A percentile compares a stretch with the other conserved stretches of the same genome.
Evolutionary conservation across 2,329 filamentous ascomycete species (phyloP).

Genomic region (Colletotrichum siamense): DNA sequence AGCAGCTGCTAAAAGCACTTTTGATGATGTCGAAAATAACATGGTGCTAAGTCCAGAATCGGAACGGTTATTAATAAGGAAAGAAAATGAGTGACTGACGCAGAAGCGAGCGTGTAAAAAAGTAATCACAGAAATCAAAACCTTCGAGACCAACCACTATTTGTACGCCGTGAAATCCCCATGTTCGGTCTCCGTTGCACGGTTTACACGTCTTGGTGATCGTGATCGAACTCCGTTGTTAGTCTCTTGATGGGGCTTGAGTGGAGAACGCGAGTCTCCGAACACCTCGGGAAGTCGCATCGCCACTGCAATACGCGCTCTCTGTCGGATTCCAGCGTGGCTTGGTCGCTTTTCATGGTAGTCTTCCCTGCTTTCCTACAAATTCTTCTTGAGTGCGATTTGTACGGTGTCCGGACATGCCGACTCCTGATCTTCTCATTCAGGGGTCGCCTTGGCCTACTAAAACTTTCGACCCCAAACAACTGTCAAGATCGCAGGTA

Average conservation of each 20-base stretch:
- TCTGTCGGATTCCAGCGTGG: neutral
- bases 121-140: neutral
- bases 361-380: neutral
- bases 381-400: neutral
- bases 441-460: neutral
- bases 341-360: neutral
- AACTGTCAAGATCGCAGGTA: neutral
- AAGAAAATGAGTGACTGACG: neutral
- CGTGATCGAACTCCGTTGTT: neutral
- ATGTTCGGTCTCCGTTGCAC: neutral
- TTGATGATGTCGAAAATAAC: neutral
- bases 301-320: neutral
- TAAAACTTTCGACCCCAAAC: neutral
- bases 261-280: neutral
- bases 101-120: neutral
- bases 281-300: neutral
- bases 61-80: accelerated
- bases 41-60: accelerated
- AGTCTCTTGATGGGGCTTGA: neutral
- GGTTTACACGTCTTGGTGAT: neutral
- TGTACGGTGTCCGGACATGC: neutral
- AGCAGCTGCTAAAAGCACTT: too few species aligned
- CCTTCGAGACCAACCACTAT: accelerated
- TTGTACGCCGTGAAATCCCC: neutral
- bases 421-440: neutral